Evolutionary conservation across 2,329 filamentous ascomycete species (phyloP).

Genomic region (Davidsoniella eucalypti): DNA sequence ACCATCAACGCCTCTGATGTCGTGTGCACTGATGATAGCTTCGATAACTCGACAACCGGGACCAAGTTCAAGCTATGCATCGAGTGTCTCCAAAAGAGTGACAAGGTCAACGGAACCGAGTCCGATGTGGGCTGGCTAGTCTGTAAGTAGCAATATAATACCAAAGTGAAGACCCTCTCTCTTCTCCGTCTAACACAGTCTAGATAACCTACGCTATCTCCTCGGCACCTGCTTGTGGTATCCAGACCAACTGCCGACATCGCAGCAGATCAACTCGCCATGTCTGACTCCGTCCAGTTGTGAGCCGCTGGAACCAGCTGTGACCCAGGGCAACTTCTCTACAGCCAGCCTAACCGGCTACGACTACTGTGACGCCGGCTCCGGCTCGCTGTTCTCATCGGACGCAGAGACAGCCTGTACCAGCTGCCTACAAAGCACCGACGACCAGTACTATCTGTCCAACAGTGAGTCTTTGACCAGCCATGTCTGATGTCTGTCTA

Average conservation of each 20-base stretch:
- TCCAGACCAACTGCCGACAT: conserved; percentile 19
- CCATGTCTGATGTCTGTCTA: neutral
- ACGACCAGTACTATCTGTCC: conserved; percentile 26
- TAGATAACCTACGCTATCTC: conserved; percentile 34
- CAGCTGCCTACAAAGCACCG: conserved; percentile 26
- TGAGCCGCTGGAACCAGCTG: conserved; percentile 22
- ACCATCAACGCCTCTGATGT: conserved; percentile 31
- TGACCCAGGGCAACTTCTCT: conserved; percentile 21
- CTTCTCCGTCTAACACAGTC: conserved; percentile 14
- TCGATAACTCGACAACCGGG: conserved; percentile 21
- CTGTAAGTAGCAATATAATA: conserved; percentile 22
- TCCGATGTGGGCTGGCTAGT: conserved; percentile 30
- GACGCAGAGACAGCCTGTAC: conserved; percentile 22
- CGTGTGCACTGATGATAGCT: conserved; percentile 27
- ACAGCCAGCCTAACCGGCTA: conserved; percentile 17
- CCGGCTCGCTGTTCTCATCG: conserved; percentile 19
- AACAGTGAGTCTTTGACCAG: conserved; percentile 27
- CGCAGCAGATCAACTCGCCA: conserved; percentile 22
- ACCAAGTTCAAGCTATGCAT: conserved; percentile 32
- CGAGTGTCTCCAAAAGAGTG: conserved; percentile 30
- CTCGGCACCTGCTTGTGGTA: conserved; percentile 30
- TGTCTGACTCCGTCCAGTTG: conserved; percentile 29
- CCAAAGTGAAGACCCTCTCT: neutral
- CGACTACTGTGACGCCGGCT: conserved; percentile 27
- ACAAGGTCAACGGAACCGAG: conserved; percentile 23